Base-by-base conservation (phyloP, 768 basidiomycete species). In the Scleroderma citrinum region DNA sequence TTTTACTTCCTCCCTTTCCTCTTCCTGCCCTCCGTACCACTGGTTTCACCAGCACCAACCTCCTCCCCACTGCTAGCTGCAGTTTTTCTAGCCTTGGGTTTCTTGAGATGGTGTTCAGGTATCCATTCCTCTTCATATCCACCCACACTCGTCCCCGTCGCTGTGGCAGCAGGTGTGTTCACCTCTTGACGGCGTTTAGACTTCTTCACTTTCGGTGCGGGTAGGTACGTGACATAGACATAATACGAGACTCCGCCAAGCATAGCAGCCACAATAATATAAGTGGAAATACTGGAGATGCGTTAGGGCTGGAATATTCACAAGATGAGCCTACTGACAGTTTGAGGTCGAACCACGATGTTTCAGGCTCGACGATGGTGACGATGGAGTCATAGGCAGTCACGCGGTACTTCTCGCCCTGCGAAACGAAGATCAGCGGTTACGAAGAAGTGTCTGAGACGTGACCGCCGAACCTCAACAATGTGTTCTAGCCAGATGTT, bases 71-170 rank as follows among this genome's bases (percentile, higher is more conserved):
- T 82, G 55, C 70, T 78, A 35, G 63, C 70, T 23, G 71, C 67
- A 54, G 76, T 74, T 56, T 76, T 80, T 32, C 65, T 59, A 16
- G 67, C 63, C 64, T 80, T 87, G 29, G 68, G 49, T 65, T 87
- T 86, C 72, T 79, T 85, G 52, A 90, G 71, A 58, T 92, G 90
- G 59, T 90, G 87, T 56, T 86, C 85, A n/a, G 90, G 90, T 56
- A 92, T 92, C 90, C 90, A 92, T 59, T 92, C 90, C 61, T 92
- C 87, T 59, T 87, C 81, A 56, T 92, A 91, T 38, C 81, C 83
- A 34, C 82, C 77, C 2, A 81, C 75, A 31, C 82, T 80, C 20
- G 80, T 80, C 29, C 83, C 82, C 7, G 84, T 83, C 31, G 77
- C 76, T 7, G 78, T 64, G 24, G 76, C 76, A 32, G 77, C 75